Conservation (phyloP, 2,329 filamentous ascomycete species). For the Ramularia collo-cygni region DNA sequence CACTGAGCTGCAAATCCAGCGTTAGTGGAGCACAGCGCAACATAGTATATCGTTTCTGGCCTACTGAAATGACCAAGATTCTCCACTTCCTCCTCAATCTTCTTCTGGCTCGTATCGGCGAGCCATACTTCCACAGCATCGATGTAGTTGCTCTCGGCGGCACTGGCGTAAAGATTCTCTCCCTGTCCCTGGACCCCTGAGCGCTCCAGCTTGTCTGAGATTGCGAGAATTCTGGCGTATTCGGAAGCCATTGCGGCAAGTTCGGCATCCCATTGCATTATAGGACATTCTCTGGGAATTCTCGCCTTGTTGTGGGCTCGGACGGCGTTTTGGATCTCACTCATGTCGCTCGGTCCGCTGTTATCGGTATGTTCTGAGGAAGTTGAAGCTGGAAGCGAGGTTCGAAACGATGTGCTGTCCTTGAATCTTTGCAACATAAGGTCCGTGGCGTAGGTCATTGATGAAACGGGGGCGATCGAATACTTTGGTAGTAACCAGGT, state of each 20-base stretch:
- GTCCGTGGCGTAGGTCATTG: background rate
- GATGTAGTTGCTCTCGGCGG: constrained; percentile 16
- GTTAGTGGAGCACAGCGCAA: background rate
- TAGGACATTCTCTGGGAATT: background rate
- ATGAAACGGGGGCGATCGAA: too few species aligned
- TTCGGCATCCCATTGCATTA: constrained; percentile 9
- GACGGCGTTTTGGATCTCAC: background rate
- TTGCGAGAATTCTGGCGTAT: constrained; percentile 11
- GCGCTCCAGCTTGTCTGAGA: constrained; percentile 5
- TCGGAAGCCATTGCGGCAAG: constrained; percentile 10
- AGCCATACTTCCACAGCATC: constrained; percentile 30
- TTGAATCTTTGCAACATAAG: background rate
- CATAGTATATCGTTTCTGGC: too few species aligned
- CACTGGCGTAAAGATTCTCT: constrained; percentile 31
- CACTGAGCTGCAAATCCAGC: constrained; percentile 1
- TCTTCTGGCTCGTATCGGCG: constrained; percentile 29
- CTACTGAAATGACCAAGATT: constrained; percentile 29
- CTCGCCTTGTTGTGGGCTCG: constrained; percentile 10
- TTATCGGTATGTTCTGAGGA: background rate
- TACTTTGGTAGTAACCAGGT: too few species aligned
- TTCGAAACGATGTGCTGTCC: background rate
- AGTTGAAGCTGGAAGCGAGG: background rate
- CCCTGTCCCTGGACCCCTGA: constrained; percentile 16
- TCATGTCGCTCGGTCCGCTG: too few species aligned
- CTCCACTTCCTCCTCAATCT: constrained; percentile 31